Evolutionary conservation across 768 basidiomycete species (phyloP).

Genomic region (Phaeotremella skinneri): DNA sequence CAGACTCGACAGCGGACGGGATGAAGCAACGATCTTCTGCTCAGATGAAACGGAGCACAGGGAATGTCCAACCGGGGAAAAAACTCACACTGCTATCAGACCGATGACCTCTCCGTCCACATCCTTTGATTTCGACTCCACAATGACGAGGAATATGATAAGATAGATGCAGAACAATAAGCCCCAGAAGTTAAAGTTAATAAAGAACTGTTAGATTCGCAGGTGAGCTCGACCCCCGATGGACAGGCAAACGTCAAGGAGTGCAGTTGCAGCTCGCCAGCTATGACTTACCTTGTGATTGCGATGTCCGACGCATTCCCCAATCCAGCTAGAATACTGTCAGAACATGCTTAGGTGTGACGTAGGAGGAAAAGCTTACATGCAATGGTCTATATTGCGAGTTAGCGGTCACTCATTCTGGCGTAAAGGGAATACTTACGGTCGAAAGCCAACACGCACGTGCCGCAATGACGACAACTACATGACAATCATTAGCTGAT

Average conservation of each 20-base stretch:
- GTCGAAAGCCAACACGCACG: slow-evolving; percentile 48
- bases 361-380: slow-evolving; percentile 52
- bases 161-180: slow-evolving; percentile 64
- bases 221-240: background rate
- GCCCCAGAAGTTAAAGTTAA: slow-evolving; percentile 72
- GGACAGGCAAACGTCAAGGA: background rate
- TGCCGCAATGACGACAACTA: slow-evolving; percentile 48
- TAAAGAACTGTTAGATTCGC: slow-evolving; percentile 63
- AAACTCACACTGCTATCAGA: slow-evolving; percentile 68
- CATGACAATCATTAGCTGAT: background rate
- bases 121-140: slow-evolving; percentile 41
- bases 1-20: background rate
- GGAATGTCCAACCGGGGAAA: background rate
- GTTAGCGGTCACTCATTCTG: background rate
- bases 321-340: slow-evolving; percentile 60
- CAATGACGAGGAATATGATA: slow-evolving; percentile 62
- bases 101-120: slow-evolving; percentile 70
- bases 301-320: slow-evolving; percentile 86
- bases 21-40: background rate
- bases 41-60: background rate
- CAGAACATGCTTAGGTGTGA: background rate
- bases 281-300: slow-evolving; percentile 71
- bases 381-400: slow-evolving; percentile 37
- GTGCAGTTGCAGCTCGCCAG: too few relatives aligned
- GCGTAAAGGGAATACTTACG: slow-evolving; percentile 30